Percentiles rank a stretch among this genome's conserved stretches.
These are phyloP conservation scores for Aphanoascus verrucosus DNA, from an alignment of 2,329 filamentous ascomycete species.

Conservation along the genomic window DNA sequence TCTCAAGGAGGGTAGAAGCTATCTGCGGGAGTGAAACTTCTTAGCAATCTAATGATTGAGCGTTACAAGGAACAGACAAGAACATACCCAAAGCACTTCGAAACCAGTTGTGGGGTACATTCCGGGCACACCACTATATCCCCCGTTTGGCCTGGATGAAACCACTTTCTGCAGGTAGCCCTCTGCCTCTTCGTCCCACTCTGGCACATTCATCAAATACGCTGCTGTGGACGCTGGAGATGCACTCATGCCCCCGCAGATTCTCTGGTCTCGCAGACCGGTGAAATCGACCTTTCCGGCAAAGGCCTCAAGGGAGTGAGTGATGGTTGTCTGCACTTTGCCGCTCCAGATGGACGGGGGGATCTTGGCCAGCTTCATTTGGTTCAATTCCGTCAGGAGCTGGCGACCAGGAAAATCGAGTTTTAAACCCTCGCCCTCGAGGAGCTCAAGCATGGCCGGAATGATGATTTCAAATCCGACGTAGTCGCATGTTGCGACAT, in stretches of 20 bases:
- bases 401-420: constrained; percentile 23
- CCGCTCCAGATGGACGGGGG: constrained; percentile 23
- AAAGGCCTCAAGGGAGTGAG: constrained; percentile 35
- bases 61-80: too few relatives aligned
- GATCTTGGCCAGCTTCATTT: constrained; percentile 24
- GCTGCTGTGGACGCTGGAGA: constrained; percentile 36
- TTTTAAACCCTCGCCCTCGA: constrained; percentile 21
- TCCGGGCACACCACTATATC: constrained; percentile 20
- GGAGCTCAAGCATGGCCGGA: constrained; percentile 23
- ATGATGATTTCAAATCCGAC: constrained; percentile 31
- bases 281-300: constrained; percentile 31
- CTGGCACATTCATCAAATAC: constrained; percentile 25
- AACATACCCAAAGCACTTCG: constrained; percentile 22
- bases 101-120: constrained; percentile 24
- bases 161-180: constrained; percentile 22
- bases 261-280: constrained; percentile 26
- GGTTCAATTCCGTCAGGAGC: constrained; percentile 19
- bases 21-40: too few relatives aligned
- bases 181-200: constrained; percentile 29
- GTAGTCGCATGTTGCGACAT: constrained; percentile 22
- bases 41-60: too few relatives aligned
- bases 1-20: too few relatives aligned
- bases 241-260: constrained; percentile 28
- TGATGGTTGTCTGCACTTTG: constrained; percentile 21
- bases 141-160: neutral